A percentile compares a stretch with the other conserved stretches of the same genome.
These are phyloP conservation scores for Phytophthora crassamura DNA, from an alignment of 352 stramenopile genomes.

Conservation along the genomic window DNA sequence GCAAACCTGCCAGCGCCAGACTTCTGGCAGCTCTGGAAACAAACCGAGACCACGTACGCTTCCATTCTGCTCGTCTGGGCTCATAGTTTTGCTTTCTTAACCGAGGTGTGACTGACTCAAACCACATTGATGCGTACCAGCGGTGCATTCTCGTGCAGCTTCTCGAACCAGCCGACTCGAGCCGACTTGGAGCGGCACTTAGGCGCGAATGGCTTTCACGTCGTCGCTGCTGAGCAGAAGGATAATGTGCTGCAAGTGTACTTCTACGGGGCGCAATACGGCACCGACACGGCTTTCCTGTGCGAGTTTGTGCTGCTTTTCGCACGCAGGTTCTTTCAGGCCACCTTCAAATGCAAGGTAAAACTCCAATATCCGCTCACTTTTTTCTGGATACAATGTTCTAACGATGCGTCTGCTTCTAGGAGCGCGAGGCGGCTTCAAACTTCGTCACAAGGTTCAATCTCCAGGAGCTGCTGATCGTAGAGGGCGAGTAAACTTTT, in stretches of 20 bases:
- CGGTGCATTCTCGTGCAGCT: constrained; percentile 78
- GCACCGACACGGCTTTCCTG: constrained; percentile 58
- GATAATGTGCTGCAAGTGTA: constrained; percentile 72
- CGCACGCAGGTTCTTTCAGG: constrained; percentile 78
- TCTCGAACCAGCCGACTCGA: constrained; percentile 59
- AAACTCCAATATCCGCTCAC: not conserved
- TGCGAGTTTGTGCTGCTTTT: constrained; percentile 84
- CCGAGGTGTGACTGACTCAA: too few species aligned
- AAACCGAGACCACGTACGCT: constrained; percentile 70
- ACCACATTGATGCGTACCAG: constrained; percentile 24
- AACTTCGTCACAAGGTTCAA: constrained; percentile 79
- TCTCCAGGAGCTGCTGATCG: constrained; percentile 63
- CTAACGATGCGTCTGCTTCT: constrained; percentile 16
- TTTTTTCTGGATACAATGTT: not conserved
- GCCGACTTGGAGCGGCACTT: constrained; percentile 58
- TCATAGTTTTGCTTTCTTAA: too few species aligned
- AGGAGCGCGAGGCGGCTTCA: constrained; percentile 59
- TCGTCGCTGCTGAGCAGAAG: constrained; percentile 59
- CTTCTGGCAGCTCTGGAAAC: constrained; percentile 63
- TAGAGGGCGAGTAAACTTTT: constrained; percentile 37
- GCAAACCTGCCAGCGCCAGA: constrained; percentile 24
- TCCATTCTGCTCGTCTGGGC: not conserved
- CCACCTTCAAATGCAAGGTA: constrained; percentile 86
- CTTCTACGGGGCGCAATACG: constrained; percentile 68
- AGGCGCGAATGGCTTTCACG: constrained; percentile 53